phyloP scores from a whole-genome alignment of 768 basidiomycete species.

The Pleurotus pulmonarius region DNA sequence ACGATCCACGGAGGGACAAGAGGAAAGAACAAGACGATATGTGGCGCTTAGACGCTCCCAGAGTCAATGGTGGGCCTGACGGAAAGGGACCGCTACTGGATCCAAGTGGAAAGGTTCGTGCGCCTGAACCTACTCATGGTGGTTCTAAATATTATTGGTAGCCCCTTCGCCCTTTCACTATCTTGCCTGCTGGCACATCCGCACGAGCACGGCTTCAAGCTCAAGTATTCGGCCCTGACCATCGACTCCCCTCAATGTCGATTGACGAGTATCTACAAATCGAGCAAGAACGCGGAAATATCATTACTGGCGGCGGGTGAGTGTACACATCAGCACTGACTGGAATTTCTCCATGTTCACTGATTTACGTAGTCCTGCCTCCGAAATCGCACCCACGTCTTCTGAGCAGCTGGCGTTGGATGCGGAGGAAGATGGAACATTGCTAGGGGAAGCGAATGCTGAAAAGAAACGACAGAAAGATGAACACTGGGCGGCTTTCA shows the following conservation, averaged over 20 bases:
- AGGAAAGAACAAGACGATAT: conserved; percentile 45
- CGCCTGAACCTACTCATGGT: background rate
- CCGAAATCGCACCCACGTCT: conserved; percentile 62
- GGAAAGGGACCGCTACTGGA: conserved; percentile 69
- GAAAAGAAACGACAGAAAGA: conserved; percentile 83
- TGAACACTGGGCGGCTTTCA: conserved; percentile 89
- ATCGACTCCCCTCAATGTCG: conserved; percentile 91
- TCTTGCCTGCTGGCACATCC: conserved; percentile 67
- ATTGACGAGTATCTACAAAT: conserved; percentile 92
- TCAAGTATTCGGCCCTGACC: conserved; percentile 80
- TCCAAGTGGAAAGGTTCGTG: conserved; percentile 65
- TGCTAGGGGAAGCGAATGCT: conserved; percentile 57
- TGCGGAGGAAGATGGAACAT: conserved; percentile 81
- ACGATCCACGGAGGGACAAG: conserved; percentile 35
- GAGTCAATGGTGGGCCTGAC: conserved; percentile 36
- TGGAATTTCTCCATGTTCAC: background rate
- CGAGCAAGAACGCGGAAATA: conserved; percentile 79
- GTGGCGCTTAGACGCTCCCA: conserved; percentile 71
- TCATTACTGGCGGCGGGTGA: conserved; percentile 86
- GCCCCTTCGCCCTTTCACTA: conserved; percentile 91
- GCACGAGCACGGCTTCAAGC: conserved; percentile 71
- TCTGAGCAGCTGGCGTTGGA: conserved; percentile 77
- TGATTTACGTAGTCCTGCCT: conserved; percentile 48
- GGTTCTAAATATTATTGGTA: conserved; percentile 25
- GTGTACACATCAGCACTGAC: conserved; percentile 18